Conservation (phyloP, 192 early-diverging fungal species). For the Mortierella alpina region DNA sequence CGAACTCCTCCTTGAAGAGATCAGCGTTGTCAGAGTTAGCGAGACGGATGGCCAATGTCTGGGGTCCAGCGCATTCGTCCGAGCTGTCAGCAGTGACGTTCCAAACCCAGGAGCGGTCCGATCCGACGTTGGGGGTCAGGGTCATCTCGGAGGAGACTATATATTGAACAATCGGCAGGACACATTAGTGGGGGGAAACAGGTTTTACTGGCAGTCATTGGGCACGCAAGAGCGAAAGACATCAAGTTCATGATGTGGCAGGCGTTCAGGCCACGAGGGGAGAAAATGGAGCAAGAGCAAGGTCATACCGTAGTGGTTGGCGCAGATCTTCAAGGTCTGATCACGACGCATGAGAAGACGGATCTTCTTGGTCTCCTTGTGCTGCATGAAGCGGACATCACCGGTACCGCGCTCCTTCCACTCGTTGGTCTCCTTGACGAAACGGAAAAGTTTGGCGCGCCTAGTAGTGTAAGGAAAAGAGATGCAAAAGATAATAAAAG, state of each 20-base stretch:
- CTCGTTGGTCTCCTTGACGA: constrained; percentile 89
- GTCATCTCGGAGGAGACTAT: constrained; percentile 87
- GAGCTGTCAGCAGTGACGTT: constrained; percentile 90
- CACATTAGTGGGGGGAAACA: background rate
- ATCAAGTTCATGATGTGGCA: background rate
- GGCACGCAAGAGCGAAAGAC: background rate
- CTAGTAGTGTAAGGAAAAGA: constrained; percentile 51
- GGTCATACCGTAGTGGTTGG: constrained; percentile 89
- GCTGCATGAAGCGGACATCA: constrained; percentile 95
- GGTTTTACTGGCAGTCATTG: background rate
- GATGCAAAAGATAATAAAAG: background rate
- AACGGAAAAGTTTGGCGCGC: constrained; percentile 98
- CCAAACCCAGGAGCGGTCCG: constrained; percentile 99
- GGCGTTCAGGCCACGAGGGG: background rate
- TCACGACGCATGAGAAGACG: constrained; percentile 99
- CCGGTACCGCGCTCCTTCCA: constrained; percentile 99
- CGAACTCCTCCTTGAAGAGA: constrained; percentile 54
- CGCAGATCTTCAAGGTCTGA: constrained; percentile 98
- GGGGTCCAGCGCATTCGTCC: constrained; percentile 79
- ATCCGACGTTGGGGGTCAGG: constrained; percentile 94
- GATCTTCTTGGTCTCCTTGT: constrained; percentile 89
- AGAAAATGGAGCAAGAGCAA: constrained; percentile 12
- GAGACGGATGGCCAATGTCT: constrained; percentile 95
- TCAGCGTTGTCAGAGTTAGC: constrained; percentile 86
- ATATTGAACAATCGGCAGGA: background rate